These are phyloP conservation scores for Fusarium scirpi DNA, from an alignment of 2,329 filamentous ascomycete species.

Conservation along the genomic window DNA sequence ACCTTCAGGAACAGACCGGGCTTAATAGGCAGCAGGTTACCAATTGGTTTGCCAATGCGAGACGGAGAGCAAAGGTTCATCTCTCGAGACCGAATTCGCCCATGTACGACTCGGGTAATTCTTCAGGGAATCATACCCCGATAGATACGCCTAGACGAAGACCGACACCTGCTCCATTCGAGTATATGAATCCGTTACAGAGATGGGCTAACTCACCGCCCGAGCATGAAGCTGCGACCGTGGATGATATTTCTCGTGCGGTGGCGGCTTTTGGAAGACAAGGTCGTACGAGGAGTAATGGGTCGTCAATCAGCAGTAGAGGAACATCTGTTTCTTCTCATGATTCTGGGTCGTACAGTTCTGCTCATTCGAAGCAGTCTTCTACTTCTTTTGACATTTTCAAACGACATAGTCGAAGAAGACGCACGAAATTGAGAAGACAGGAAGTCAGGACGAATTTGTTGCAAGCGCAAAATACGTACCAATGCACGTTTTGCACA, in stretches of 20 bases:
- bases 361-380: conserved; percentile 28
- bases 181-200: conserved; percentile 47
- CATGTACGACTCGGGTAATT: conserved; percentile 35
- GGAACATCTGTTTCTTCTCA: conserved; percentile 33
- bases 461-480: conserved; percentile 39
- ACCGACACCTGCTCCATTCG: conserved; percentile 52
- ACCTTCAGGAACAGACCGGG: conserved; percentile 78
- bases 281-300: conserved; percentile 49
- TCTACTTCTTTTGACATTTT: conserved; percentile 32
- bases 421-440: conserved; percentile 23
- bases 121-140: conserved; percentile 42
- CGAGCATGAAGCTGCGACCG: conserved; percentile 50
- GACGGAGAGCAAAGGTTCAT: conserved; percentile 76
- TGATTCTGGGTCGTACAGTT: conserved; percentile 34
- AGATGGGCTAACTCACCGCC: conserved; percentile 52
- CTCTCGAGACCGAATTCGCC: conserved; percentile 46
- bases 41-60: conserved; percentile 90
- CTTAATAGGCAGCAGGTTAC: conserved; percentile 82
- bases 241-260: conserved; percentile 50
- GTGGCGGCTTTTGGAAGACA: conserved; percentile 52
- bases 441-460: conserved; percentile 33
- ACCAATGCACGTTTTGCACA: conserved; percentile 61
- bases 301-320: conserved; percentile 52
- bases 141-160: conserved; percentile 68
- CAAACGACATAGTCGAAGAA: conserved; percentile 26